Percentiles rank a stretch among this genome's conserved stretches.
phyloP scores from a whole-genome alignment of 129 eudicot genomes.

The Tagetes erecta region DNA sequence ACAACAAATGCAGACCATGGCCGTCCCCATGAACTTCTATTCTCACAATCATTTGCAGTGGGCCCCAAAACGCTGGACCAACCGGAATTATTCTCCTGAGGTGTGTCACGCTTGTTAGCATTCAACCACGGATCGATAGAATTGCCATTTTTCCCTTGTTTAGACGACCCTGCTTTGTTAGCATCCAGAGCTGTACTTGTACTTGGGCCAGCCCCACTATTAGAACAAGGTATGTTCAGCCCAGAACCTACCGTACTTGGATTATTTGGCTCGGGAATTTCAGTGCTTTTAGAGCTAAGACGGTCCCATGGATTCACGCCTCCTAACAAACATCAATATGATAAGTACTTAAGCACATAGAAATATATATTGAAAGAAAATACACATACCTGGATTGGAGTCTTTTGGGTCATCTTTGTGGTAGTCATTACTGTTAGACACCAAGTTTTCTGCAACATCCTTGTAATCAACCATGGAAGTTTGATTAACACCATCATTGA shows the following conservation, averaged over 20 bases:
- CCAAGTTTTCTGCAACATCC: conserved; percentile 27
- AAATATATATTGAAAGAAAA: neutral
- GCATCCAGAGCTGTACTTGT: conserved; percentile 17
- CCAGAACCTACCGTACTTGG: conserved; percentile 41
- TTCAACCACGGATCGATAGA: conserved; percentile 33
- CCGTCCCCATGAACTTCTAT: conserved; percentile 41
- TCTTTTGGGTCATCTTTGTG: conserved; percentile 38
- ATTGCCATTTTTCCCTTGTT: conserved; percentile 23
- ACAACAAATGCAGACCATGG: conserved; percentile 42
- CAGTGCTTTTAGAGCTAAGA: conserved; percentile 41
- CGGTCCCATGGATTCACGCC: conserved; percentile 64
- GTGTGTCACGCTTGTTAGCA: conserved; percentile 10
- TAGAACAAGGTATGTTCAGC: conserved; percentile 36
- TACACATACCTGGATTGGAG: conserved; percentile 49
- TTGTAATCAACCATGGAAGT: conserved; percentile 25
- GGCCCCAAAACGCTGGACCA: conserved; percentile 27
- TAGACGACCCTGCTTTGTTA: conserved; percentile 26
- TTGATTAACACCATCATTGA: conserved; percentile 30
- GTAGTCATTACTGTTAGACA: conserved; percentile 33
- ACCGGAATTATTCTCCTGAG: conserved; percentile 23
- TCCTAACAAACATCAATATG: conserved; percentile 21
- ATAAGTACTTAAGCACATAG: neutral
- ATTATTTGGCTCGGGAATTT: conserved; percentile 28
- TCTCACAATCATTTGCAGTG: conserved; percentile 24
- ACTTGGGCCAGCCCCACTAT: conserved; percentile 36